Conservation (phyloP, 257 asterid species). For the Echium plantagineum region DNA sequence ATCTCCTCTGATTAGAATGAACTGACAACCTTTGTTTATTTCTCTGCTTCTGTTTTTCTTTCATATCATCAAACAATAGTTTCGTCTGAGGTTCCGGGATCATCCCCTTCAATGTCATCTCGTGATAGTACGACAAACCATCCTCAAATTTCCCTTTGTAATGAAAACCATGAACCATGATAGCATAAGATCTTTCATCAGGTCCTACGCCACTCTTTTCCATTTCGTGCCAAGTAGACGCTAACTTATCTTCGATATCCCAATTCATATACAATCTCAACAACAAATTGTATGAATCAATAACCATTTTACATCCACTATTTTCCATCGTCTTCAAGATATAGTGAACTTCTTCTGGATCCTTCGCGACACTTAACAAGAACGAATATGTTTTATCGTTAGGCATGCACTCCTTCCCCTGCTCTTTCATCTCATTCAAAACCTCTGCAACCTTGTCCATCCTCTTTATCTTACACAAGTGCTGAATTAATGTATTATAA, state of each 20-base stretch:
- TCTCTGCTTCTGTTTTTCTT: conserved; percentile 23
- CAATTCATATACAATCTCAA: conserved; percentile 62
- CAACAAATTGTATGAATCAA: conserved; percentile 49
- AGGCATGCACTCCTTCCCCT: conserved; percentile 38
- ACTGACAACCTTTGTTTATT: not conserved
- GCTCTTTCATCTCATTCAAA: conserved; percentile 46
- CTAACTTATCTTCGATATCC: conserved; percentile 35
- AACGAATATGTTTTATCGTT: conserved; percentile 42
- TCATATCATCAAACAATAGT: conserved; percentile 44
- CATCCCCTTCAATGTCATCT: conserved; percentile 57
- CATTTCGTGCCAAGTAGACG: conserved; percentile 55
- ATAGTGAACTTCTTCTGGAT: conserved; percentile 33
- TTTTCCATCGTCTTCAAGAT: conserved; percentile 50
- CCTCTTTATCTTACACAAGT: conserved; percentile 56
- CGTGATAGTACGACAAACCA: conserved; percentile 38
- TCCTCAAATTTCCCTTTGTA: conserved; percentile 30
- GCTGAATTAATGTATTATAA: conserved; percentile 56
- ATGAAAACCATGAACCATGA: conserved; percentile 52
- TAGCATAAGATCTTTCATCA: conserved; percentile 57
- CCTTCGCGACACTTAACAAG: conserved; percentile 41
- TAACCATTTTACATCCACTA: conserved; percentile 34
- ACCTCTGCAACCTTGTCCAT: conserved; percentile 54
- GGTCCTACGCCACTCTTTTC: conserved; percentile 61
- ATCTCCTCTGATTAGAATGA: not conserved
- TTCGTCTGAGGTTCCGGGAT: conserved; percentile 47